These are phyloP conservation scores for Cyclocybe aegerita DNA, from an alignment of 768 basidiomycete species.

Conservation along the genomic window DNA sequence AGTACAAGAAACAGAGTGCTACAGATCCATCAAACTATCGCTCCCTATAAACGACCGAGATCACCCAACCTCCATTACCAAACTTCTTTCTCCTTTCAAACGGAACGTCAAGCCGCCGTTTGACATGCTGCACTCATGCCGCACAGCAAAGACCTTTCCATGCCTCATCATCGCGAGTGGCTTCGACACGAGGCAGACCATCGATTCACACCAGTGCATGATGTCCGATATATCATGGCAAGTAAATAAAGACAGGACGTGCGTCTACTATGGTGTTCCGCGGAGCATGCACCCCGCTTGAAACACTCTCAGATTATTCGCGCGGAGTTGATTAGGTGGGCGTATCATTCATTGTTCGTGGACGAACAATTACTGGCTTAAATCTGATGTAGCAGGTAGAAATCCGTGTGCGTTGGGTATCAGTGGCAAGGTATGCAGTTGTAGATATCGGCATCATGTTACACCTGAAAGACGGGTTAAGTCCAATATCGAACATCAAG, in stretches of 20 bases:
- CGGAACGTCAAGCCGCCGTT: not conserved
- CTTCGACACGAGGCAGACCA: not conserved
- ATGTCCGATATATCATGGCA: not conserved
- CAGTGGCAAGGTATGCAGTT: constrained; percentile 25
- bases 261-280: constrained; percentile 11
- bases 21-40: constrained; percentile 21
- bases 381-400: constrained; percentile 20
- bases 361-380: not conserved
- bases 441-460: constrained; percentile 15
- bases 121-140: not conserved
- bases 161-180: constrained; percentile 4
- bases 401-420: constrained; percentile 22
- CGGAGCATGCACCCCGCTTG: not conserved
- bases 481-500: not conserved
- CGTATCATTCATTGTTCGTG: not conserved
- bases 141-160: not conserved
- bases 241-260: constrained; percentile 7
- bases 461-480: constrained; percentile 17
- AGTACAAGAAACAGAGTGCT: constrained; percentile 7
- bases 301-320: not conserved
- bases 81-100: constrained; percentile 13
- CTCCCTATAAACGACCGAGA: constrained; percentile 24
- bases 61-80: constrained; percentile 13
- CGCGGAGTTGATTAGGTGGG: not conserved
- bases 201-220: not conserved